Evolutionary conservation across 139 green algal species (phyloP).

Genomic region (Chlamydomonas schloesseri): DNA sequence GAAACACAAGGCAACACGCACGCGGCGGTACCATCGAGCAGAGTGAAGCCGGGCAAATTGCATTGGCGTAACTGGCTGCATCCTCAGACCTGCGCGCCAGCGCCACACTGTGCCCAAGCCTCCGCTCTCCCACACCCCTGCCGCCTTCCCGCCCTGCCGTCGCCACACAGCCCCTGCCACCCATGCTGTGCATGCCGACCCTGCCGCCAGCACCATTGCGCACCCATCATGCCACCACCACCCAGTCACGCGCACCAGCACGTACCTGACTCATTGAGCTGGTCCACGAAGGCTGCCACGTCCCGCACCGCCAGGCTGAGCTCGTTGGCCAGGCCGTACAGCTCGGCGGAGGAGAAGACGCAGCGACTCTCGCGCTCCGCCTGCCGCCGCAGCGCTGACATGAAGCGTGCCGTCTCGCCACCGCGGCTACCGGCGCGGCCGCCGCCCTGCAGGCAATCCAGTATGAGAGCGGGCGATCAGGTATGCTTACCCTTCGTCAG

Average conservation of each 20-base stretch:
- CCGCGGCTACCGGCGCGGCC: constrained; percentile 57
- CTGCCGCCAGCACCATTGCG: too few species aligned
- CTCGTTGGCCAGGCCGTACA: constrained; percentile 72
- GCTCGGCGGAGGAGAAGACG: constrained; percentile 64
- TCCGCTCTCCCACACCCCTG: too few species aligned
- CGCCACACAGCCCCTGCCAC: too few species aligned
- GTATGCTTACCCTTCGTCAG: not conserved
- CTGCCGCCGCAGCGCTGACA: constrained; percentile 64
- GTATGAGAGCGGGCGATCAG: not conserved
- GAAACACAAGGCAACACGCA: too few species aligned
- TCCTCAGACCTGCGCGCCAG: too few species aligned
- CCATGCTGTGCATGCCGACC: too few species aligned
- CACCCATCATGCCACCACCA: not conserved
- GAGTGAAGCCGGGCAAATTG: too few species aligned
- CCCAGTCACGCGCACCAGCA: not conserved
- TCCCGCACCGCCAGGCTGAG: constrained; percentile 65
- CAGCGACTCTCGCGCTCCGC: constrained; percentile 52
- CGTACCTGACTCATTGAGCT: constrained; percentile 84
- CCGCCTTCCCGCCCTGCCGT: too few species aligned
- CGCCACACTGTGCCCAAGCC: too few species aligned
- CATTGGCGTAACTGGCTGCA: too few species aligned
- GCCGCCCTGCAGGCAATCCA: not conserved
- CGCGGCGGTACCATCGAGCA: too few species aligned
- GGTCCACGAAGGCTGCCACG: constrained; percentile 68
- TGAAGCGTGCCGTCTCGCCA: constrained; percentile 75